Evolutionary conservation across 192 early-diverging fungal species (phyloP).

Genomic region (Backusella luteola): DNA sequence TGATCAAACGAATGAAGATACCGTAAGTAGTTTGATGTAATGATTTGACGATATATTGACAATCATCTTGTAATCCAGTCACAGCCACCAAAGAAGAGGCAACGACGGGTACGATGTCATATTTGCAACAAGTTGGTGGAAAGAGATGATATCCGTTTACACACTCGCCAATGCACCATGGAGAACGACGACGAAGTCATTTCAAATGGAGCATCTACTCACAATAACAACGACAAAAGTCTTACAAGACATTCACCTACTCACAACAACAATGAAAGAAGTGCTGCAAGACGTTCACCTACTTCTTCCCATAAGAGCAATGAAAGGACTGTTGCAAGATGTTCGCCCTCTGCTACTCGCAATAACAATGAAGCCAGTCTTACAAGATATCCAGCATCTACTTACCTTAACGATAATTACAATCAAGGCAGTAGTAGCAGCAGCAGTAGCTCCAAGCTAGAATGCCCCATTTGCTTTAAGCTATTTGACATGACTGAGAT

Average conservation of each 20-base stretch:
- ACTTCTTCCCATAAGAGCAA: no score
- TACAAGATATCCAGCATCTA: not conserved
- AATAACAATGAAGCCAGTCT: no score
- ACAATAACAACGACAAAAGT: no score
- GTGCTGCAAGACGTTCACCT: no score
- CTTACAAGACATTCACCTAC: no score
- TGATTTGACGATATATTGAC: no score
- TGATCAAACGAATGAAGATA: not conserved
- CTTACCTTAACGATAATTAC: not conserved
- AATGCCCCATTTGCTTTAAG: not conserved
- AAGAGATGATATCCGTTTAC: not conserved
- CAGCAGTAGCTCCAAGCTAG: not conserved
- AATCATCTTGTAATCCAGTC: not conserved
- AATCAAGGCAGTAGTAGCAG: not conserved
- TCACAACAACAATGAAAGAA: no score
- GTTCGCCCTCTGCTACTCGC: not conserved
- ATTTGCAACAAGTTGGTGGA: not conserved
- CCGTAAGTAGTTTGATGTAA: not conserved
- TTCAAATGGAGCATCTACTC: not conserved
- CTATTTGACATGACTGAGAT: not conserved
- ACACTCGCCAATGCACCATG: not conserved
- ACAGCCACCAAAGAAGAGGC: not conserved
- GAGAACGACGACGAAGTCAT: not conserved
- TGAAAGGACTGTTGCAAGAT: no score
- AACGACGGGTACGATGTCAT: not conserved